These are phyloP conservation scores for Alternaria sp. DNA, from an alignment of 2,329 filamentous ascomycete species.

Conservation along the genomic window DNA sequence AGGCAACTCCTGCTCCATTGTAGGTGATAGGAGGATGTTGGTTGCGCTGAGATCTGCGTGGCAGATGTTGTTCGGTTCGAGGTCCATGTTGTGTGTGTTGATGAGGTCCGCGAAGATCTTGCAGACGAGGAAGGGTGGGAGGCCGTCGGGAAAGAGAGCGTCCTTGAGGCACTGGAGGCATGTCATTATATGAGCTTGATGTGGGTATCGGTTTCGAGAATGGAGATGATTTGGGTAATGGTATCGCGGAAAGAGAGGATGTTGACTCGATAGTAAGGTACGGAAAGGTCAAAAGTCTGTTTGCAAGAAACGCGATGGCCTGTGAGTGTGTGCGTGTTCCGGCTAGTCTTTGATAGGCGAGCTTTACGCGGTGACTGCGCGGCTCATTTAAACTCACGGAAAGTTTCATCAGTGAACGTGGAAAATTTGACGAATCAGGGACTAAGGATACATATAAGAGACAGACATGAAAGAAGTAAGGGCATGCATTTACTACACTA, in stretches of 20 bases:
- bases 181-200: neutral
- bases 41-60: neutral
- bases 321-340: neutral
- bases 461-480: neutral
- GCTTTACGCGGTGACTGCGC: neutral
- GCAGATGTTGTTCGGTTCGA: neutral
- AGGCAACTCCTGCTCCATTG: neutral
- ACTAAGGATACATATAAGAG: neutral
- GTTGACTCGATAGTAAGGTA: neutral
- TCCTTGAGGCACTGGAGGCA: neutral
- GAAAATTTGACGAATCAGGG: neutral
- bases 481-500: neutral
- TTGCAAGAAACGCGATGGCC: neutral
- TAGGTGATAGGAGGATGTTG: neutral
- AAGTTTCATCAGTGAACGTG: neutral
- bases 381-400: neutral
- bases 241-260: neutral
- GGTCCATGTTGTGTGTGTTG: neutral
- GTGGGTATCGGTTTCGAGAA: neutral
- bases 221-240: neutral
- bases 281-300: neutral
- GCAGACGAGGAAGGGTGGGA: neutral
- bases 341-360: neutral
- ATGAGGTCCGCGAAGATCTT: neutral
- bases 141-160: neutral